A percentile compares a stretch with the other conserved stretches of the same genome.
phyloP scores from a whole-genome alignment of 176 grass and related monocot genomes.

The Aegilops sharonensis region DNA sequence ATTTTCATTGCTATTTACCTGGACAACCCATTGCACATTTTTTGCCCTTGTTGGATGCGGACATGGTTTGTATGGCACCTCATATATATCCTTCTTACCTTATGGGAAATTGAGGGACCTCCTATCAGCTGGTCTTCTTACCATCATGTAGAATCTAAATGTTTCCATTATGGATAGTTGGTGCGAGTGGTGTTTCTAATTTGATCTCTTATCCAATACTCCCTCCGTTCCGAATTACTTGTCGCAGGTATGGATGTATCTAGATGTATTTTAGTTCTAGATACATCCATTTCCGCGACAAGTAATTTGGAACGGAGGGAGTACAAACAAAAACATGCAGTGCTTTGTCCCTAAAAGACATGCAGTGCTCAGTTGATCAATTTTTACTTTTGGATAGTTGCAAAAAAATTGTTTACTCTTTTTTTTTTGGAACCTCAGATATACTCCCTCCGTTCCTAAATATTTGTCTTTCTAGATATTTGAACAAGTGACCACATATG shows the following conservation, averaged over 20 bases:
- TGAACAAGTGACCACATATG: no score
- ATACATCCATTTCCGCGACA: no score
- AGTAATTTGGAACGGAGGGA: no score
- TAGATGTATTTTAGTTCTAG: no score
- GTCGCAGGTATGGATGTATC: no score
- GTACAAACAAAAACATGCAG: not conserved
- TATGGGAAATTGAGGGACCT: not conserved
- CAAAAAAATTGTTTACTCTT: not conserved
- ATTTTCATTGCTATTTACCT: conserved; percentile 11
- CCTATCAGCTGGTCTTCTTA: not conserved
- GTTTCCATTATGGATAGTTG: not conserved
- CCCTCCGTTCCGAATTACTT: no score
- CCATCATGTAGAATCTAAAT: conserved; percentile 1
- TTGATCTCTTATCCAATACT: not conserved
- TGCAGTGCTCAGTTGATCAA: conserved; percentile 7
- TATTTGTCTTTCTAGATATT: no score
- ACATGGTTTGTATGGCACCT: not conserved
- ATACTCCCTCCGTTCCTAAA: no score
- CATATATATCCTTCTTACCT: not conserved
- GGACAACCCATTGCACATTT: not conserved
- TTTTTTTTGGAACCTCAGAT: not conserved
- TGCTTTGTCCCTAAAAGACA: not conserved
- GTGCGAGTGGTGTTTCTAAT: not conserved
- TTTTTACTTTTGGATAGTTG: not conserved
- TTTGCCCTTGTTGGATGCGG: not conserved